Base-by-base conservation (phyloP, 306 rosid species). In the Hylodesmum podocarpum region DNA sequence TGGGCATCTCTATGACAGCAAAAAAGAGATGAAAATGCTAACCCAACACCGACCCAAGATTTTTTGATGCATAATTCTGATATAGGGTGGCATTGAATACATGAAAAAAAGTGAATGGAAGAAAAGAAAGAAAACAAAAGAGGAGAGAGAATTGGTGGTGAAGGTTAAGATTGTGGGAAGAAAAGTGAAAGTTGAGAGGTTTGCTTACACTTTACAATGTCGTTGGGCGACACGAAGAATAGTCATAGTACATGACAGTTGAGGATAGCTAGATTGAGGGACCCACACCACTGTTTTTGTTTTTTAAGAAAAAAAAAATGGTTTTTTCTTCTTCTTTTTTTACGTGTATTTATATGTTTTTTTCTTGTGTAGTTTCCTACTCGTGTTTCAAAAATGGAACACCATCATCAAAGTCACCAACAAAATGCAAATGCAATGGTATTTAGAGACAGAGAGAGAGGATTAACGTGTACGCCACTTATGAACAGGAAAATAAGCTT, bases 31-130 rank as follows among this genome's bases (percentile, higher is more conserved):
- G 65, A 66, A 65, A 83, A 73, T 83, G 87, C 74, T 68, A 54
- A 81, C 57, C 86, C 54, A 85, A 69, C 88, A 83, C 94, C 93
- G 93, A 88, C 94, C 89, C 92, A 68, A 36, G 80, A 85, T 55
- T 83, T 82, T 58, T 62, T 70, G 36, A 82, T 44, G 86, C 80
- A 84, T 80, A 77, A 89, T 70, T 75, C 80, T 55, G 77, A 74
- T 11, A 44, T 5, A 77, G 86, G 92, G 84, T 83, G 84, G 82
- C 91, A 92, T 83, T 72, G 87, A 92, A 86, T 96, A 80, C 87
- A 75, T 73, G 74, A 73, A 73, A 95, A 81, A 86, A 88, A n/a
- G n/a, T n/a, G n/a, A n/a, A 92, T 77, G 80, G 67, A 77, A 61
- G 84, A 51, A 51, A 73, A 53, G 22, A 66, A 40, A 29, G 75